Percentiles rank a stretch among this genome's conserved stretches.
Evolutionary conservation across 208 protist genomes (phyloP).

Genomic region (Leishmania tarentolae): DNA sequence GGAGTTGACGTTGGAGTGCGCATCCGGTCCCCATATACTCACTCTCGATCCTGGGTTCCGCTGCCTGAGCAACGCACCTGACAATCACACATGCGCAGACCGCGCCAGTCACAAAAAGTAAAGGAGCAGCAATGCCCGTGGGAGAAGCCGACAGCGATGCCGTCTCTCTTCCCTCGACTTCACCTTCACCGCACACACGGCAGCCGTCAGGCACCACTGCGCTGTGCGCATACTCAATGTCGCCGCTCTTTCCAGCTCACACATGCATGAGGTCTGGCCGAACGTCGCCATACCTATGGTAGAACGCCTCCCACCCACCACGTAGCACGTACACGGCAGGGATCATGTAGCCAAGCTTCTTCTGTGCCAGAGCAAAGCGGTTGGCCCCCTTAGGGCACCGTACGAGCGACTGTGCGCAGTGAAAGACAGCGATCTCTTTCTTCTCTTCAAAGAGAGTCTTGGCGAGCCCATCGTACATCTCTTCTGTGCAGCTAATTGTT

Average conservation of each 20-base stretch:
- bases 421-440: constrained; percentile 58
- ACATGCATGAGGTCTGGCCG: constrained; percentile 58
- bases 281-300: constrained; percentile 43
- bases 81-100: neutral
- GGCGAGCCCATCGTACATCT: constrained; percentile 42
- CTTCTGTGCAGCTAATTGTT: constrained; percentile 33
- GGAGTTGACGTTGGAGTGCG: neutral
- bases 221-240: neutral
- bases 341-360: constrained; percentile 31
- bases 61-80: neutral
- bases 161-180: neutral
- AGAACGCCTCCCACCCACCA: constrained; percentile 73
- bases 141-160: constrained; percentile 3
- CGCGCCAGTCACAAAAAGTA: neutral
- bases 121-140: neutral
- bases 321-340: constrained; percentile 67
- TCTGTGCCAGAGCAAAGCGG: constrained; percentile 54
- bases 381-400: constrained; percentile 63
- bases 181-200: neutral
- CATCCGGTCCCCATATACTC: neutral
- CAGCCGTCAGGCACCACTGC: neutral
- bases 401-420: constrained; percentile 79
- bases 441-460: constrained; percentile 35
- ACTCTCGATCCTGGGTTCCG: neutral
- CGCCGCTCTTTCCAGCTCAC: neutral